Percentiles rank a stretch among this genome's conserved stretches.
phyloP scores from a whole-genome alignment of 2,329 filamentous ascomycete genomes.

The Claviceps quebecensis region DNA sequence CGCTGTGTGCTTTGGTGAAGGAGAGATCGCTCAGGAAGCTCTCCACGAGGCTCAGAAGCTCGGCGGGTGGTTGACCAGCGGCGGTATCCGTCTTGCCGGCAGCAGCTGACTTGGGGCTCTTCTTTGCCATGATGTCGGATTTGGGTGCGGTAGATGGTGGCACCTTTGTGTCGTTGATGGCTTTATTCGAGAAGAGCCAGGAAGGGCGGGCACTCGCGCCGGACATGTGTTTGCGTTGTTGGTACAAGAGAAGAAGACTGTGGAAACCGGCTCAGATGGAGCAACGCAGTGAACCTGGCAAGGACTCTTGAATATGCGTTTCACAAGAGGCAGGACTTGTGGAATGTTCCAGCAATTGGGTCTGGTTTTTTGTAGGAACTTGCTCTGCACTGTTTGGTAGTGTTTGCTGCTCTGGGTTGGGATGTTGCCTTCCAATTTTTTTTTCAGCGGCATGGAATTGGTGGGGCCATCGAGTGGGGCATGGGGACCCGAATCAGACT shows the following conservation, averaged over 20 bases:
- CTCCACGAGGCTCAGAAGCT: conserved; percentile 54
- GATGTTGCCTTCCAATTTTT: neutral
- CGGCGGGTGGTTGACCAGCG: conserved; percentile 35
- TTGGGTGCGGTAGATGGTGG: neutral
- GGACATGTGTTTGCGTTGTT: conserved; percentile 16
- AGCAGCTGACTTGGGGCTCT: conserved; percentile 13
- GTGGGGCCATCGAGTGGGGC: too few relatives aligned
- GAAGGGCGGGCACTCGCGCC: conserved; percentile 19
- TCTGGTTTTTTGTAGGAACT: too few relatives aligned
- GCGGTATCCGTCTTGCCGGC: conserved; percentile 10
- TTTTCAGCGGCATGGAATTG: neutral
- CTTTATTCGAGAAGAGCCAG: conserved; percentile 31
- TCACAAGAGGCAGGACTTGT: neutral
- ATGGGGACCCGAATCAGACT: too few relatives aligned
- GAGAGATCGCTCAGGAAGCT: conserved; percentile 52
- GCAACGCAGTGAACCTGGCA: neutral
- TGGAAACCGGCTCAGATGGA: too few relatives aligned
- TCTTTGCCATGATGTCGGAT: conserved; percentile 21
- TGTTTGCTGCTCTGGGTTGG: neutral
- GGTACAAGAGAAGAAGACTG: too few relatives aligned
- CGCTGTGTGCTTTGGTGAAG: conserved; percentile 45
- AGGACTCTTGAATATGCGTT: neutral
- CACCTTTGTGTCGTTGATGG: conserved; percentile 7
- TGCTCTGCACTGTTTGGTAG: too few relatives aligned
- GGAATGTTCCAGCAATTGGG: too few relatives aligned